Conservation (phyloP, 169 alveolate genomes). For the Plasmodium sp. region DNA sequence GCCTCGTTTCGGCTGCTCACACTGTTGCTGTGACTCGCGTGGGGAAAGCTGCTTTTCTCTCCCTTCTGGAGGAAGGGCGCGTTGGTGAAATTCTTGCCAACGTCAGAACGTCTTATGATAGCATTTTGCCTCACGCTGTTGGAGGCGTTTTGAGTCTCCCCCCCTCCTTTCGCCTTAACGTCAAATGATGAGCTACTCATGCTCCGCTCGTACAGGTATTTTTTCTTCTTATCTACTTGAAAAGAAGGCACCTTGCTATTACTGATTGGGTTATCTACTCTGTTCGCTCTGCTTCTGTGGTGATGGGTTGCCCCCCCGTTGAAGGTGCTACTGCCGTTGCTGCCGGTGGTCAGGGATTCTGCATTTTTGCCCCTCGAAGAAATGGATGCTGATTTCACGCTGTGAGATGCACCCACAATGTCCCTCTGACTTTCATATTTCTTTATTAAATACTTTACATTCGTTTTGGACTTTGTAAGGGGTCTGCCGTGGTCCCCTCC, state of each 20-base stretch:
- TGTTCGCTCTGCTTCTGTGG: background rate
- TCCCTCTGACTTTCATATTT: constrained; percentile 21
- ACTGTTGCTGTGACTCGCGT: background rate
- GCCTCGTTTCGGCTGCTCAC: background rate
- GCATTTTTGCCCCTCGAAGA: background rate
- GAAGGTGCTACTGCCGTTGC: background rate
- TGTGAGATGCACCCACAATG: background rate
- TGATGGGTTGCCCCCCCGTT: background rate
- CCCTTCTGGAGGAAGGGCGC: background rate
- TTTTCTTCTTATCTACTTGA: constrained; percentile 6
- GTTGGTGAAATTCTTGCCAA: background rate
- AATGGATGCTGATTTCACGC: background rate
- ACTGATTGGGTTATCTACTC: background rate
- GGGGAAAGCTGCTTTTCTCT: background rate
- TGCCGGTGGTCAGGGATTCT: background rate
- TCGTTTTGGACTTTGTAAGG: constrained; percentile 33
- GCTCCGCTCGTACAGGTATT: constrained; percentile 3
- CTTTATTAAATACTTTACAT: constrained; percentile 30
- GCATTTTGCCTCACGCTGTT: background rate
- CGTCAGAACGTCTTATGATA: background rate
- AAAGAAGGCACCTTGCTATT: background rate
- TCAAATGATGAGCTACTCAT: constrained; percentile 8
- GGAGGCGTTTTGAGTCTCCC: background rate
- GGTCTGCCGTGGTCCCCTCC: background rate
- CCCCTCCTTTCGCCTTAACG: background rate